Evolutionary conservation across 345 rosid species (phyloP), one percentile per base, ranked within the genome.

Genomic region (Pistacia integerrima): DNA sequence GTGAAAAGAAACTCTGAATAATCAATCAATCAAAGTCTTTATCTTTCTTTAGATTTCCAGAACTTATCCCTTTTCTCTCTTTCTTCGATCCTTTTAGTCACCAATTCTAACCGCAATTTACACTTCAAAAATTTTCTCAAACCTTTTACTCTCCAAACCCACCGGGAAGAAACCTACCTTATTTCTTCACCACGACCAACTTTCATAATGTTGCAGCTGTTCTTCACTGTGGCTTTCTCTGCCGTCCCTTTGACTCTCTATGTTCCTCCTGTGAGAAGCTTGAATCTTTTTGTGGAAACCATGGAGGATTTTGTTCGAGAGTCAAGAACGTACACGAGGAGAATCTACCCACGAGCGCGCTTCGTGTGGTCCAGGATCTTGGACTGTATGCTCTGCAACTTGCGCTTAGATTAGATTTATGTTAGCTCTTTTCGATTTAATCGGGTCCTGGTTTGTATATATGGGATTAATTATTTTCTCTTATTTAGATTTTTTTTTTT

Each of bases 201-300:
- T 3, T 22, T 11, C 11, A 68, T 8, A 55, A 86, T 89, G 92
- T 46, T 94, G 84, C 95, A 91, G 88, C 55, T 94, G 78, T 83
- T 94, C 62, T 90, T 88, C 78, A 90, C 97, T 60, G 80, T 94
- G 70, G 97, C 94, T n/a, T 93, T 94, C 84, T 93, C 98, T 44
- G 98, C 97, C 16, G 88, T 83, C 77, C 98, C 98, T 51, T 83
- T 94, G 88, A 91, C 90, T 36, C 84, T 94, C 65, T 94, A 93
- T 63, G 74, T 93, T 77, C 98, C 98, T 18, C 98, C 98, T 14
- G 13, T 93, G 35, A 90, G 98, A 77, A 91, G 88, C 89, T 83
- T 94, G 80, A 94, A 84, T 77, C 83, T 78, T 54, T 94, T 94
- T 51, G 95, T 91, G 6, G 90, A 83, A 75, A 83, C 92, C 73